Base-by-base conservation (phyloP, 2,329 filamentous ascomycete genomes). In the Nemania sp. region DNA sequence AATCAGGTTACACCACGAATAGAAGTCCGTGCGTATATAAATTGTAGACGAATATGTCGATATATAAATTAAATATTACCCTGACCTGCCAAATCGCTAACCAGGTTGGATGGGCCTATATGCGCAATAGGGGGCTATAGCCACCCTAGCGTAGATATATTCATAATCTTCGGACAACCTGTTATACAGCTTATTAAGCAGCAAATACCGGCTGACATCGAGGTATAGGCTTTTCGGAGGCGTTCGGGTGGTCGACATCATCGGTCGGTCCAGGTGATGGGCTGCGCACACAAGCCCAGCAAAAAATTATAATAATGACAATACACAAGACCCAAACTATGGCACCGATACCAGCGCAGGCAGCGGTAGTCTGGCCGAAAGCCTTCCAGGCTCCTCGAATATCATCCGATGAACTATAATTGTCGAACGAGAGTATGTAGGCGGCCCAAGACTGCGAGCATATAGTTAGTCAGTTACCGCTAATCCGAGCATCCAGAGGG, bases 281-380 rank as follows among this genome's bases (percentile, higher is more conserved):
- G 51, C 62, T 64, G 31, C 53, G 57, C 5, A 72, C 26, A 39
- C 68, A 73, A 20, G 68, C 70, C 22, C 62, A 63, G 59, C 72
- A 65, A 64, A 75, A 77, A 62, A 74, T 70, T 40, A 70, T 63
- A 37, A 75, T 52, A 51, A 73, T 64, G 42, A 73, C 61, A 41
- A 76, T 68, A 24, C 68, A 64, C 7, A 77, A 60, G 33, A 76
- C 52, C 75, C 76, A 78, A 14, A 66, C 63, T 14, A 76, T 17
- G 8, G 73, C 74, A 3, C 76, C 76, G 5, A 79, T 49, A 24
- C 67, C 75, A 17, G 75, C 73, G 31, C 64, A 71, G 15, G 68
- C 75, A 8, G 68, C 74, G 41, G 77, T 64, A 5, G 69, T 70
- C 19, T 65, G 61, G 28, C 73, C 70, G 28, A 66, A 66, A 0